phyloP scores from a whole-genome alignment of 1,139 yeast genomes.

The Scheffersomyces quercinus region DNA sequence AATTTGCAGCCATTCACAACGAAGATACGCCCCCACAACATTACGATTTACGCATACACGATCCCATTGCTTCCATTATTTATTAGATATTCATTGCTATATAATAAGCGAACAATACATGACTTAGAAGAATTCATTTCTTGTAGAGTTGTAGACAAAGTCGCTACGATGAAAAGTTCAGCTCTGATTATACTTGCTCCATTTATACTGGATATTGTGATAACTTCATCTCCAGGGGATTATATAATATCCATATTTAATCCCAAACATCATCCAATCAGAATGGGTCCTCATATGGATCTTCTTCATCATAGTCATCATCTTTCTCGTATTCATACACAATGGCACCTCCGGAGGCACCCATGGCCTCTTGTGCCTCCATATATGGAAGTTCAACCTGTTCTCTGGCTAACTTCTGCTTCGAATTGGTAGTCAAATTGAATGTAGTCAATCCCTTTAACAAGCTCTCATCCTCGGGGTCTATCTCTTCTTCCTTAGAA shows the following conservation, averaged over 20 bases:
- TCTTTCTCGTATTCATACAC: conserved; percentile 86
- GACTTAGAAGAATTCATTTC: too few relatives aligned
- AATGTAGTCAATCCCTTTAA: conserved; percentile 82
- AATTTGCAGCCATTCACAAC: too few relatives aligned
- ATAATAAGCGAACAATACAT: too few relatives aligned
- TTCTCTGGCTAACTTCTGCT: conserved; percentile 76
- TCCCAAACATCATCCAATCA: conserved; percentile 20
- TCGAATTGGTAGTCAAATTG: conserved; percentile 71
- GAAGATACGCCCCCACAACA: too few relatives aligned
- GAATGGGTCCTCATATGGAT: conserved; percentile 95
- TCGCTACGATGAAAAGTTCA: too few relatives aligned
- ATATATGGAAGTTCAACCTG: conserved; percentile 86
- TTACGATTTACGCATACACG: too few relatives aligned
- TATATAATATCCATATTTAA: too few relatives aligned
- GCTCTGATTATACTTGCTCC: too few relatives aligned
- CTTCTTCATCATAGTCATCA: conserved; percentile 95
- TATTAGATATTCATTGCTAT: too few relatives aligned
- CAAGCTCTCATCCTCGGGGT: conserved; percentile 39
- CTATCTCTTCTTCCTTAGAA: conserved; percentile 12
- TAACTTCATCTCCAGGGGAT: neutral
- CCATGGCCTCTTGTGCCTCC: conserved; percentile 78
- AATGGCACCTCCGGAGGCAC: conserved; percentile 81
- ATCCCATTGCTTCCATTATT: too few relatives aligned
- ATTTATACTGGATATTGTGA: too few relatives aligned
- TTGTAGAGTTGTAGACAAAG: too few relatives aligned